Evolutionary conservation across 108 stramenopile species (phyloP), one percentile per base, ranked within the genome.

Genomic region (Schizochytrium sp.): DNA sequence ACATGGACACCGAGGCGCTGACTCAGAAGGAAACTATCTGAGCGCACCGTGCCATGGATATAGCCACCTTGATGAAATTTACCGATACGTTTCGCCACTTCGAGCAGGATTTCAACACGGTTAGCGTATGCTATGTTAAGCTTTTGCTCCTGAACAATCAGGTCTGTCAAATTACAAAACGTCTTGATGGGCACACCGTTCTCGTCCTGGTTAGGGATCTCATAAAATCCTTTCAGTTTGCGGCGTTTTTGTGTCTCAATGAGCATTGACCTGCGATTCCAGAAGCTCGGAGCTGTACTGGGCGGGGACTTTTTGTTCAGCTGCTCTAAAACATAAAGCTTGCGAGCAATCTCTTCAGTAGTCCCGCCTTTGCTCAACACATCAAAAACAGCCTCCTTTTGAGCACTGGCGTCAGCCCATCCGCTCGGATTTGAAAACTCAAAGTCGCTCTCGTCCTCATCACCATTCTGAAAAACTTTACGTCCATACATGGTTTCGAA

Each of bases 301-400:
- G 76, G 76, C 50, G 76, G 76, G n/a, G 76, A 17, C 38, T 47
- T 5, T 2, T 53, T 47, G 3, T 83, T 83, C 0, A 83, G 76
- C 76, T 83, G 76, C 76, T 83, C 76, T n/a, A 83, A 53, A 10
- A 83, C 47, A 53, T 55, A 83, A 55, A 83, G 76, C 76, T 83
- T 83, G 76, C 76, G 76, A 10, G 76, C 76, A 49, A 83, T 83
- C 28, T 83, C 50, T 53, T 55, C 8, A 5, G 76, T 83, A n/a
- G 76, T 55, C 28, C 76, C 76, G 1, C 76, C 76, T 40, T 83
- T 83, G 76, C 50, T 55, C 50, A 83, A 53, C 5, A 83, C 76
- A 40, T 83, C 76, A 55, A 55, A 83, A 53, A 83, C 76, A n/a
- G 76, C 76, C 76, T 83, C 76, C 53, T 83, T 83, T 83, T 49